These are phyloP conservation scores for Hortiboletus flavorubellus DNA, from an alignment of 768 basidiomycete genomes.

Conservation along the genomic window DNA sequence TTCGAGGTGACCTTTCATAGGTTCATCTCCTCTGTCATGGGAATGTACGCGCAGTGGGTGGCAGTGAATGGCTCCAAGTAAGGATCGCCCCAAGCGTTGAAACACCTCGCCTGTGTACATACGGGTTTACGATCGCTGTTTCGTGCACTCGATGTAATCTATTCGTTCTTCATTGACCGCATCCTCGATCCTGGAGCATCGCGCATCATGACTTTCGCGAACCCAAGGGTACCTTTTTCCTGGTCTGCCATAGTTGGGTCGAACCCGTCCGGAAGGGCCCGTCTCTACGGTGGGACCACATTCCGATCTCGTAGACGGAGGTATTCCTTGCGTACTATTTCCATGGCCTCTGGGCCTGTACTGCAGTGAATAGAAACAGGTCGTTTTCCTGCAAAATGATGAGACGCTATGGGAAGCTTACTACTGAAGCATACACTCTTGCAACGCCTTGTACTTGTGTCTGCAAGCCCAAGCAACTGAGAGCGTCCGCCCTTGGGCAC, in stretches of 20 bases:
- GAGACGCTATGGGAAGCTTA: slow-evolving; percentile 36
- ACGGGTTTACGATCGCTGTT: background rate
- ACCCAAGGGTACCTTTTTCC: background rate
- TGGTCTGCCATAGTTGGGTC: background rate
- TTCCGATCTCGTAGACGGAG: slow-evolving; percentile 54
- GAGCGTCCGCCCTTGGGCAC: slow-evolving; percentile 73
- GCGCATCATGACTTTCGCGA: background rate
- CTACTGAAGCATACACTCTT: slow-evolving; percentile 80
- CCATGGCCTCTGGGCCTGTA: slow-evolving; percentile 73
- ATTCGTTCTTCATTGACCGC: background rate
- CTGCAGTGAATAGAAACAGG: slow-evolving; percentile 33
- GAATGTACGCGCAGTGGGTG: slow-evolving; percentile 63
- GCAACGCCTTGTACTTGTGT: slow-evolving; percentile 61
- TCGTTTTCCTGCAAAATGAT: background rate
- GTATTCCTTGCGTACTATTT: slow-evolving; percentile 67
- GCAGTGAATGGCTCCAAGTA: slow-evolving; percentile 45
- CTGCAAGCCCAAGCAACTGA: slow-evolving; percentile 86
- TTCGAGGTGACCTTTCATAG: slow-evolving; percentile 35
- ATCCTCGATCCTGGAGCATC: background rate
- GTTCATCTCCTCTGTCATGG: slow-evolving; percentile 67
- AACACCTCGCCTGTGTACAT: background rate
- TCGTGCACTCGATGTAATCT: slow-evolving; percentile 7
- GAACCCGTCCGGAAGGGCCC: background rate
- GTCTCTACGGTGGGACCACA: background rate
- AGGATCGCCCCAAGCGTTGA: background rate